phyloP scores from a whole-genome alignment of 2,329 filamentous ascomycete genomes.

The Apiospora phragmitis region DNA sequence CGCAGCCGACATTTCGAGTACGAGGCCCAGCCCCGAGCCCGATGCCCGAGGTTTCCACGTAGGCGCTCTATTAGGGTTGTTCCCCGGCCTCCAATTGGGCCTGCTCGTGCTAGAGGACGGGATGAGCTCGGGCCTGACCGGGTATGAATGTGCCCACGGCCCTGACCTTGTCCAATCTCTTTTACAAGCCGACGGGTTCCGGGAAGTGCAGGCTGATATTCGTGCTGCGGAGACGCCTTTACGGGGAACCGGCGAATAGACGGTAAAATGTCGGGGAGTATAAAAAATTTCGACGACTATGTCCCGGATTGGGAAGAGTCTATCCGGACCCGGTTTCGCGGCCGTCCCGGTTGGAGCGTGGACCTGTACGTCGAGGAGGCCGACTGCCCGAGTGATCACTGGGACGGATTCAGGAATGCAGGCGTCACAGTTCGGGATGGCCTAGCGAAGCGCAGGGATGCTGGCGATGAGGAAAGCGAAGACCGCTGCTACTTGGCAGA shows the following conservation, averaged over 20 bases:
- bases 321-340: not conserved
- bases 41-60: not conserved
- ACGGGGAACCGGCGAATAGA: not conserved
- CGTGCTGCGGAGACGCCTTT: not conserved
- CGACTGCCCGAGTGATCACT: not conserved
- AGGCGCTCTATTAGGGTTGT: not conserved
- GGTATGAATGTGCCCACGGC: not conserved
- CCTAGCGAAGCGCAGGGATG: not conserved
- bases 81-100: not conserved
- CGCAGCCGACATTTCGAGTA: not conserved
- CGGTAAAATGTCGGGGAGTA: not conserved
- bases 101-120: not conserved
- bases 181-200: conserved; percentile 1
- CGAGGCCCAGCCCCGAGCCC: not conserved
- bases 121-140: not conserved
- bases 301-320: not conserved
- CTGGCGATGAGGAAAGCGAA: not conserved
- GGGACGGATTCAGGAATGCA: not conserved
- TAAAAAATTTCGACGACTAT: not conserved
- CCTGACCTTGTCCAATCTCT: not conserved
- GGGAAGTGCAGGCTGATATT: not conserved
- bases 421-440: not conserved
- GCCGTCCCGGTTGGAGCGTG: not conserved
- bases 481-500: not conserved
- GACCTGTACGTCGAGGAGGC: not conserved